Percentiles rank a stretch among this genome's conserved stretches.
Evolutionary conservation across 129 eudicot species (phyloP).

Genomic region (Pittosporum tobira): DNA sequence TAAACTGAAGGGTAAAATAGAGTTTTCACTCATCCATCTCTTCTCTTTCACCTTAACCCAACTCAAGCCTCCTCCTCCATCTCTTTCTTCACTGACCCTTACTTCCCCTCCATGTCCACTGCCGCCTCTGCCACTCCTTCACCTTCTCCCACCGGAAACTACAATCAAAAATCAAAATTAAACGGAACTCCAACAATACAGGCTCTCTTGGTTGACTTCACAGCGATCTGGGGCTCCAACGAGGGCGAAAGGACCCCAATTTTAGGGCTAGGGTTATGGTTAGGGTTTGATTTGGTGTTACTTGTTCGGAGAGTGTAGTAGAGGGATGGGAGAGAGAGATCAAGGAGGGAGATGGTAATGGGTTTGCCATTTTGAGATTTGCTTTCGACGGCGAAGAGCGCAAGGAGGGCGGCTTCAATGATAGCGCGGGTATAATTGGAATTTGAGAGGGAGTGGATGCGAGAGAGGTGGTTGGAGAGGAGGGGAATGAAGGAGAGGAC

Average conservation of each 20-base stretch:
- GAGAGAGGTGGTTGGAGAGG: conserved; percentile 44
- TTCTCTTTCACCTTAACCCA: no score
- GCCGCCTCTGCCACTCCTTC: no score
- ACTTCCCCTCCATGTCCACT: no score
- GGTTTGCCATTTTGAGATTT: conserved; percentile 71
- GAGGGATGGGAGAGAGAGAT: conserved; percentile 73
- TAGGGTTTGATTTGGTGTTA: neutral
- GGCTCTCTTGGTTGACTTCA: conserved; percentile 78
- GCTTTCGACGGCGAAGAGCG: conserved; percentile 56
- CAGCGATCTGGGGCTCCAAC: conserved; percentile 69
- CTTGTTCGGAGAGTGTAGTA: conserved; percentile 56
- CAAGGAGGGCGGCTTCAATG: conserved; percentile 70
- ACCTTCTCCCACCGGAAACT: no score
- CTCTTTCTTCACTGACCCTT: no score
- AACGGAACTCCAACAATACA: conserved; percentile 65
- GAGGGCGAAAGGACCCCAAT: conserved; percentile 57
- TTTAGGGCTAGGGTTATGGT: neutral
- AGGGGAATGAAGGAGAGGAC: conserved; percentile 72
- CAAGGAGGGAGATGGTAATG: conserved; percentile 46
- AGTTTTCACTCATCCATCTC: no score
- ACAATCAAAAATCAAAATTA: conserved; percentile 73
- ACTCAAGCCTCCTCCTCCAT: no score
- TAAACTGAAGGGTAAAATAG: no score
- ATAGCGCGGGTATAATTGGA: conserved; percentile 49
- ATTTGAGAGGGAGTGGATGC: conserved; percentile 38